Conservation (phyloP, 148 eudicot species). For the Bassia scoparia region DNA sequence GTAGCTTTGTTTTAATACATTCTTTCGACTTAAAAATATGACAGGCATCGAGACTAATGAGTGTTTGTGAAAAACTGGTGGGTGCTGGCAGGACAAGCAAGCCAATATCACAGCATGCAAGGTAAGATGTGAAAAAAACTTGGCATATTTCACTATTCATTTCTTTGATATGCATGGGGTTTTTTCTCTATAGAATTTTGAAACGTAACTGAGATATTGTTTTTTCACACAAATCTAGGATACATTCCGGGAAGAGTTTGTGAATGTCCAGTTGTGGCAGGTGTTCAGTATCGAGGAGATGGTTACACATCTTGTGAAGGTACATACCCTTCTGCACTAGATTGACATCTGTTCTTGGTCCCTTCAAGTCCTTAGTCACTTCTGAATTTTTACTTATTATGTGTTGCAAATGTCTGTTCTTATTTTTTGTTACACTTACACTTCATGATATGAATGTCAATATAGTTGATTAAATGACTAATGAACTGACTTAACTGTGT, state of each 20-base stretch:
- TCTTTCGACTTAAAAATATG: neutral
- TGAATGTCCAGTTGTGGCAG: conserved; percentile 70
- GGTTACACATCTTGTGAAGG: conserved; percentile 84
- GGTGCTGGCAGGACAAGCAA: conserved; percentile 71
- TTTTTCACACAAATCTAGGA: conserved; percentile 42
- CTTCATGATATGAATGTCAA: too few species aligned
- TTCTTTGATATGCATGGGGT: neutral
- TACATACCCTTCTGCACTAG: conserved; percentile 15
- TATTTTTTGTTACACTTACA: too few species aligned
- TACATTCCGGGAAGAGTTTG: conserved; percentile 93
- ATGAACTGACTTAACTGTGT: too few species aligned
- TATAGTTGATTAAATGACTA: too few species aligned
- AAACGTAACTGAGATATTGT: neutral
- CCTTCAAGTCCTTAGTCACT: too few species aligned
- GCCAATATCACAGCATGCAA: conserved; percentile 77
- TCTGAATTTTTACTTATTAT: too few species aligned
- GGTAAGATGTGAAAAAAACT: conserved; percentile 28
- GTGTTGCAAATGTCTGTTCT: too few species aligned
- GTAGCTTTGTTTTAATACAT: neutral
- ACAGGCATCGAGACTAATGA: conserved; percentile 85
- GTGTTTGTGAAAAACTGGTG: conserved; percentile 81
- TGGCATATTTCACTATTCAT: neutral
- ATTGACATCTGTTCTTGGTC: neutral
- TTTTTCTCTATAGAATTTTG: neutral
- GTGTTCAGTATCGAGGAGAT: conserved; percentile 84